Evolutionary conservation across 1,139 yeast species (phyloP).

Genomic region (Protomyces inouyei): DNA sequence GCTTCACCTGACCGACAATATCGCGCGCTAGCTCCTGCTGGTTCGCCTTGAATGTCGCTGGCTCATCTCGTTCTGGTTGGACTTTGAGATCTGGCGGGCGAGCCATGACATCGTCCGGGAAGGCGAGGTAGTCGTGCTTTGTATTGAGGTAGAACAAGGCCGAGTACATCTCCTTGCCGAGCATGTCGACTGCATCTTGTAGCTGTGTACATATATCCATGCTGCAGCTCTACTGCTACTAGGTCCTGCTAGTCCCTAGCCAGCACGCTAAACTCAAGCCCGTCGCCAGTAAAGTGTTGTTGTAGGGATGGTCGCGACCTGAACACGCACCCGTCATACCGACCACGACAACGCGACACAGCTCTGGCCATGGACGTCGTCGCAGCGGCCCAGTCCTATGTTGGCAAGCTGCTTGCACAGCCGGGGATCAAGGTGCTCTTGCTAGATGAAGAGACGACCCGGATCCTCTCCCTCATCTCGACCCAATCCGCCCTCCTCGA

Average conservation of each 20-base stretch:
- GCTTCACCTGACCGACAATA: constrained; percentile 77
- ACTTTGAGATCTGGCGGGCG: constrained; percentile 2
- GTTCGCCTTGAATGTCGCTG: constrained; percentile 34
- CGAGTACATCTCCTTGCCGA: constrained; percentile 13
- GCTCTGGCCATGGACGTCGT: constrained; percentile 48
- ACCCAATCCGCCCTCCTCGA: constrained; percentile 80
- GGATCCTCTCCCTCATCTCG: constrained; percentile 76
- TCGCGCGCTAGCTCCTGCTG: constrained; percentile 63
- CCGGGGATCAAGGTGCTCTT: constrained; percentile 60
- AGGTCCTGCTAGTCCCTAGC: neutral
- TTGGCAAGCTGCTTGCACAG: constrained; percentile 45
- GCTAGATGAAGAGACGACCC: constrained; percentile 72
- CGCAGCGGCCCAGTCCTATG: constrained; percentile 49
- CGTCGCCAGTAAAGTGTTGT: too few relatives aligned
- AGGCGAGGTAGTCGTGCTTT: constrained; percentile 56
- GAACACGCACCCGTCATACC: neutral
- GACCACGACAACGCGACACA: neutral
- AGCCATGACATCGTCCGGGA: constrained; percentile 48
- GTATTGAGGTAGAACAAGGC: constrained; percentile 68
- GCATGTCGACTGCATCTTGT: constrained; percentile 82
- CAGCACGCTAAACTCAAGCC: too few relatives aligned
- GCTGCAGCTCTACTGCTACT: neutral
- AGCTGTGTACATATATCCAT: constrained; percentile 55
- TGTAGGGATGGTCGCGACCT: too few relatives aligned
- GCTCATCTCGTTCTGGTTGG: constrained; percentile 1